Conservation (phyloP, 768 basidiomycete species). For the Mycena vitilis region DNA sequence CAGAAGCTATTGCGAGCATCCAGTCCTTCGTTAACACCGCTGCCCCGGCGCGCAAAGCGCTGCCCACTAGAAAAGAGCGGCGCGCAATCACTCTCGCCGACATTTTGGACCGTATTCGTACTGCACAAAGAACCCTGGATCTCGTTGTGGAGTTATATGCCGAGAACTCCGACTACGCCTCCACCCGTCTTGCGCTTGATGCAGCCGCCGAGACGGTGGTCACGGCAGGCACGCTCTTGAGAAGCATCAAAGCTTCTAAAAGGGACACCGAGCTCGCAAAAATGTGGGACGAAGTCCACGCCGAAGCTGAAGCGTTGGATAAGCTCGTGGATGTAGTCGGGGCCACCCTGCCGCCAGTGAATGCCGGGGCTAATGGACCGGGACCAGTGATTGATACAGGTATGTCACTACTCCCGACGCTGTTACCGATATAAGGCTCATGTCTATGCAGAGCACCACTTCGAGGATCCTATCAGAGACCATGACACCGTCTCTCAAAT, state of each 20-base stretch:
- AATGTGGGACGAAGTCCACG: conserved; percentile 21
- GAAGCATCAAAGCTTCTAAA: conserved; percentile 25
- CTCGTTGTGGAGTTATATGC: conserved; percentile 16
- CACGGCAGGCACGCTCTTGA: conserved; percentile 27
- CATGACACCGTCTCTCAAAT: conserved; percentile 29
- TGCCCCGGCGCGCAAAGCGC: conserved; percentile 11
- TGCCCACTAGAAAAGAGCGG: conserved; percentile 27
- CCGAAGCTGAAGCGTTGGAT: conserved; percentile 27
- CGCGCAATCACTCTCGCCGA: conserved; percentile 22
- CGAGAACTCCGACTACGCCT: conserved; percentile 24
- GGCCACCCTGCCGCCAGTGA: conserved; percentile 21
- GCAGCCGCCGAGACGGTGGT: conserved; percentile 27
- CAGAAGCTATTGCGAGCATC: conserved; percentile 24
- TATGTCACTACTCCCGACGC: conserved; percentile 13
- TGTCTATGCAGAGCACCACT: conserved; percentile 32
- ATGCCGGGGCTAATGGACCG: conserved; percentile 15
- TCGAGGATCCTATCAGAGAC: conserved; percentile 28
- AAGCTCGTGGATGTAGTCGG: conserved; percentile 28
- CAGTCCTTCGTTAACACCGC: conserved; percentile 15
- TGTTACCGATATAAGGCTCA: background rate
- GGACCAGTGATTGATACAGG: conserved; percentile 25
- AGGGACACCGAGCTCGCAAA: conserved; percentile 18
- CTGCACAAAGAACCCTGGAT: conserved; percentile 16
- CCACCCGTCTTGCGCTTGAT: conserved; percentile 22
- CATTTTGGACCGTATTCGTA: conserved; percentile 23